These are phyloP conservation scores for Moricandia arvensis DNA, from an alignment of 345 rosid species.

Conservation along the genomic window DNA sequence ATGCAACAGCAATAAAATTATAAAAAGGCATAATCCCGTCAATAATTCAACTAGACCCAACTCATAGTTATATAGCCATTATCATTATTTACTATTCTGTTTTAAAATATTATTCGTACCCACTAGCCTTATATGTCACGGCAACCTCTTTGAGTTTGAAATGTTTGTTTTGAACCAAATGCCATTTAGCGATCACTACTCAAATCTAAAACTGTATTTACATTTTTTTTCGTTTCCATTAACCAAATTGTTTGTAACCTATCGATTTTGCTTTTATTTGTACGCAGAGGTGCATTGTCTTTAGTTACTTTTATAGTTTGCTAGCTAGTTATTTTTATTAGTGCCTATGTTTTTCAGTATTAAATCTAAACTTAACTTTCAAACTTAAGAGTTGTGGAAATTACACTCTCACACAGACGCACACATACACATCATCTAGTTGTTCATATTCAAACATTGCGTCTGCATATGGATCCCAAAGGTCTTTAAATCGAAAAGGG, in stretches of 20 bases:
- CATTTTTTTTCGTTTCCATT: not conserved
- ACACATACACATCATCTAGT: not conserved
- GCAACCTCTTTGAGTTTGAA: constrained; percentile 22
- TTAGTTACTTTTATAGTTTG: not conserved
- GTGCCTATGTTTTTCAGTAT: not conserved
- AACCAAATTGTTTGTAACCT: not conserved
- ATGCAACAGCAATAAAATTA: not conserved
- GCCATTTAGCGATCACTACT: constrained; percentile 9
- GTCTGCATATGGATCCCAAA: constrained; percentile 18
- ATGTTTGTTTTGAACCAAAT: constrained; percentile 9
- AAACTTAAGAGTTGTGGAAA: not conserved
- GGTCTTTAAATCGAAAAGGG: constrained; percentile 6
- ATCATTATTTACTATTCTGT: not conserved
- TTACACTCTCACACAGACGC: not conserved
- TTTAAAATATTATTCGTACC: constrained; percentile 3
- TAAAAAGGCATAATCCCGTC: not conserved
- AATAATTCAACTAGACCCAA: constrained; percentile 20
- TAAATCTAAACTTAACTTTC: not conserved
- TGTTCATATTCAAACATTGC: constrained; percentile 3
- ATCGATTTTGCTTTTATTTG: not conserved
- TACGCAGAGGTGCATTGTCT: not conserved
- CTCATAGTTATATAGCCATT: not conserved
- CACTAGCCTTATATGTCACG: not conserved
- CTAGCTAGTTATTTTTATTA: not conserved
- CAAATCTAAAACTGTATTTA: not conserved